Conservation (phyloP, 495 filamentous ascomycete genomes). For the Cudoniella acicularis region DNA sequence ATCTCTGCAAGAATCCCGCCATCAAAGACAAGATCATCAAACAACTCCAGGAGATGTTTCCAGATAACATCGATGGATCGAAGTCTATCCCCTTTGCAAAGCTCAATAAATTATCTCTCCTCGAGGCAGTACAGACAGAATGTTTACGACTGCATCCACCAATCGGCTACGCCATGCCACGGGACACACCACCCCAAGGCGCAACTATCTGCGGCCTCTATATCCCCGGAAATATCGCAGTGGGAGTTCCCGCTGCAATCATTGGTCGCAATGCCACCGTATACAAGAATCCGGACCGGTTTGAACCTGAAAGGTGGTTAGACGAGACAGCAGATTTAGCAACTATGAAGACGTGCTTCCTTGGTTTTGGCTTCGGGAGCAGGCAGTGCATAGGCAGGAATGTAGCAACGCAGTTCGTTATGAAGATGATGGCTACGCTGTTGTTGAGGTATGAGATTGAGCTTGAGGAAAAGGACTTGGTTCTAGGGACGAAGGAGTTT, state of each 20-base stretch:
- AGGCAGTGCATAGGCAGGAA: constrained; percentile 13
- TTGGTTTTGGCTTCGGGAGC: constrained; percentile 6
- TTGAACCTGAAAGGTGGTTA: constrained; percentile 11
- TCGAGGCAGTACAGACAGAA: constrained; percentile 46
- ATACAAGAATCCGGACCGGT: constrained; percentile 23
- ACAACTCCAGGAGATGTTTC: constrained; percentile 4
- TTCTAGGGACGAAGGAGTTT: constrained; percentile 11
- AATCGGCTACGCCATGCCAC: constrained; percentile 31
- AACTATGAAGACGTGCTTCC: constrained; percentile 11
- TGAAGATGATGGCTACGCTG: constrained; percentile 8
- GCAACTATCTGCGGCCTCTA: constrained; percentile 42
- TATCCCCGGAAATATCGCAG: constrained; percentile 42
- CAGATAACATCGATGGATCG: background rate
- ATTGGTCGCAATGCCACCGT: constrained; percentile 34
- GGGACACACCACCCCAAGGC: constrained; percentile 44
- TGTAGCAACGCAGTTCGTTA: constrained; percentile 9
- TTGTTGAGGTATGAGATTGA: constrained; percentile 9
- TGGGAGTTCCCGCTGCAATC: constrained; percentile 36
- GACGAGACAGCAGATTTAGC: background rate
- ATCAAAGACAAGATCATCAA: constrained; percentile 3
- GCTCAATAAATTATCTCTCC: constrained; percentile 15
- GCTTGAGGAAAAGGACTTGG: constrained; percentile 7
- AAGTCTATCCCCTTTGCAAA: constrained; percentile 4
- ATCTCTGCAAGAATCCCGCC: constrained; percentile 9
- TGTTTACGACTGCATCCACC: constrained; percentile 42